Conservation (phyloP, 257 asterid genomes). For the Solanum ossicruentum region DNA sequence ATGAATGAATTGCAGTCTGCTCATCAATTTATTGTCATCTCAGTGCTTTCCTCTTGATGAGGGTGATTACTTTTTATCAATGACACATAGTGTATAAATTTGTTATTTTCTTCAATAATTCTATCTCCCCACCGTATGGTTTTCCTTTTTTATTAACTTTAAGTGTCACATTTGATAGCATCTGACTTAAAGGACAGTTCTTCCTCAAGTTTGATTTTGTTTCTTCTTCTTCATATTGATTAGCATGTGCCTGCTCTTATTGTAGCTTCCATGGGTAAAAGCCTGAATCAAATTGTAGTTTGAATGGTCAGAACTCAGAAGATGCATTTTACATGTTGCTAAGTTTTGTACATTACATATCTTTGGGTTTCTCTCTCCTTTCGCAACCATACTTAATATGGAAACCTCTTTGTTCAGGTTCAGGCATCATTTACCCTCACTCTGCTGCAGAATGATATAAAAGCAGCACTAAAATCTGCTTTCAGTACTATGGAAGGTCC, state of each 20-base stretch:
- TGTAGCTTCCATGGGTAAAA: background rate
- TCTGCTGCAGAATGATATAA: constrained; percentile 91
- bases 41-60: background rate
- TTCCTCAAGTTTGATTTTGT: background rate
- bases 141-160: background rate
- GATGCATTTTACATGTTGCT: background rate
- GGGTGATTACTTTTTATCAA: background rate
- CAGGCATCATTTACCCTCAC: constrained; percentile 73
- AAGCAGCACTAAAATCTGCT: constrained; percentile 87
- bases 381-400: background rate
- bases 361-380: background rate
- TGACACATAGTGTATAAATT: background rate
- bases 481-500: constrained; percentile 93
- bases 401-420: constrained; percentile 45
- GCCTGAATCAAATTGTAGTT: background rate
- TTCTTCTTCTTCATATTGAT: background rate
- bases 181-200: background rate
- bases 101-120: background rate
- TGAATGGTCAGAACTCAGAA: background rate
- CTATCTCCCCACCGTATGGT: background rate
- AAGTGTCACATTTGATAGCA: background rate
- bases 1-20: background rate
- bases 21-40: background rate
- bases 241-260: background rate
- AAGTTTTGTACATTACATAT: background rate